A percentile compares a stretch with the other conserved stretches of the same genome.
Conservation (phyloP, 179 eudicot genomes). For the Drosera spatulata region DNA sequence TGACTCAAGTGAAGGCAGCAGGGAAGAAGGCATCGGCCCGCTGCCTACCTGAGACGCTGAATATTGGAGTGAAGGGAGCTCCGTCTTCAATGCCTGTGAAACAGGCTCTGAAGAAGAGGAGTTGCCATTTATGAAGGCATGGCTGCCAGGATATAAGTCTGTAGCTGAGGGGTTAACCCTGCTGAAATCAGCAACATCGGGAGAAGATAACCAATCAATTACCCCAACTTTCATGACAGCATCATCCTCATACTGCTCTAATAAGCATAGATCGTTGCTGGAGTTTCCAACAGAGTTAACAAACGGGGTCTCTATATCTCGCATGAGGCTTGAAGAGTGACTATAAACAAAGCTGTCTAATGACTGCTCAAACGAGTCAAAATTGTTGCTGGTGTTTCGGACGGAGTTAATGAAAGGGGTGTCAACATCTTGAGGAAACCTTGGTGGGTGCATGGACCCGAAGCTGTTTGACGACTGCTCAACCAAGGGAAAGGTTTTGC, state of each 20-base stretch:
- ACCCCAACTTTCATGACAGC: constrained; percentile 12
- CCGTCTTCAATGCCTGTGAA: constrained; percentile 53
- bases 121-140: constrained; percentile 66
- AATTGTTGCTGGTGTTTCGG: too few species aligned
- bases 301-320: background rate
- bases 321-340: too few species aligned
- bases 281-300: constrained; percentile 12
- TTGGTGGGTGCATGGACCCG: too few species aligned
- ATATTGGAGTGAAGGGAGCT: constrained; percentile 94
- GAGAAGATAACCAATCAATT: constrained; percentile 22
- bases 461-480: too few species aligned
- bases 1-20: constrained; percentile 49
- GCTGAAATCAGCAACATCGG: constrained; percentile 25
- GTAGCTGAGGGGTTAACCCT: constrained; percentile 20
- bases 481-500: too few species aligned
- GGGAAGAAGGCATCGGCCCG: constrained; percentile 41
- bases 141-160: constrained; percentile 47
- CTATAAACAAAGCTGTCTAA: too few species aligned
- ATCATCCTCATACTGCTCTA: constrained; percentile 26
- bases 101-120: constrained; percentile 54
- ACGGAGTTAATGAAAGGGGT: too few species aligned
- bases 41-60: constrained; percentile 38
- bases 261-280: constrained; percentile 16
- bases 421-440: too few species aligned
- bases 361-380: too few species aligned